A percentile compares a stretch with the other conserved stretches of the same genome.
phyloP scores from a whole-genome alignment of 768 basidiomycete genomes.

The Mrakia hoshinonis region DNA sequence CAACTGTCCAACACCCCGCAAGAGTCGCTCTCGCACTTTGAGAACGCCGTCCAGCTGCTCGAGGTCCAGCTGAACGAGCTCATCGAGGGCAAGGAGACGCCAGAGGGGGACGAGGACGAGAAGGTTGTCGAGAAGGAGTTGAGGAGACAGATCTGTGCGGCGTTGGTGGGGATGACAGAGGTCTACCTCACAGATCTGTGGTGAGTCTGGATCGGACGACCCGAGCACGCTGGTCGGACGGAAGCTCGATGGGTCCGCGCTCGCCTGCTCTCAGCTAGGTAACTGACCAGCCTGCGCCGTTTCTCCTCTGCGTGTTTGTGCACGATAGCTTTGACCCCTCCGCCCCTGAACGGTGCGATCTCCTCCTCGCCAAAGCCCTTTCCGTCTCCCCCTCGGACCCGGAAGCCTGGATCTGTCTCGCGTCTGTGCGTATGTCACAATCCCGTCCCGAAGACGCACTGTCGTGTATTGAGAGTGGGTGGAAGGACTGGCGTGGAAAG shows the following conservation, averaged over 20 bases:
- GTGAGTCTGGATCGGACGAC: neutral
- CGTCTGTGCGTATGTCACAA: slow-evolving; percentile 22
- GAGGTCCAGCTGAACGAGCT: slow-evolving; percentile 18
- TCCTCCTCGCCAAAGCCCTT: slow-evolving; percentile 23
- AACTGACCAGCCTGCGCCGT: neutral
- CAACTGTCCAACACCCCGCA: slow-evolving; percentile 23
- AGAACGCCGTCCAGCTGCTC: slow-evolving; percentile 22
- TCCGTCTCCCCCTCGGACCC: slow-evolving; percentile 17
- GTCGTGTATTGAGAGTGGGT: slow-evolving; percentile 16
- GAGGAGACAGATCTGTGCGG: slow-evolving; percentile 21
- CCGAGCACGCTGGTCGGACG: neutral
- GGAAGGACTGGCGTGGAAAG: slow-evolving; percentile 12
- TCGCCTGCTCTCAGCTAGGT: neutral
- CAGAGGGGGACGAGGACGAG: slow-evolving; percentile 18
- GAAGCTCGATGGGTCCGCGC: neutral
- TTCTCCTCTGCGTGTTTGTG: neutral
- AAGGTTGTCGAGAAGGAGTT: slow-evolving; percentile 17
- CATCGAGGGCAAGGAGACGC: neutral
- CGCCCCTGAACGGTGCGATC: slow-evolving; percentile 19
- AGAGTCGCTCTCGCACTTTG: slow-evolving; percentile 24
- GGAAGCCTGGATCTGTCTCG: slow-evolving; percentile 25
- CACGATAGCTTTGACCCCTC: slow-evolving; percentile 22
- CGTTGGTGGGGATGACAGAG: slow-evolving; percentile 29
- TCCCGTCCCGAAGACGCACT: slow-evolving; percentile 9
- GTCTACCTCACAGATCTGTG: slow-evolving; percentile 30